Base-by-base conservation (phyloP, 108 stramenopile genomes). In the Schizochytrium sp. region DNA sequence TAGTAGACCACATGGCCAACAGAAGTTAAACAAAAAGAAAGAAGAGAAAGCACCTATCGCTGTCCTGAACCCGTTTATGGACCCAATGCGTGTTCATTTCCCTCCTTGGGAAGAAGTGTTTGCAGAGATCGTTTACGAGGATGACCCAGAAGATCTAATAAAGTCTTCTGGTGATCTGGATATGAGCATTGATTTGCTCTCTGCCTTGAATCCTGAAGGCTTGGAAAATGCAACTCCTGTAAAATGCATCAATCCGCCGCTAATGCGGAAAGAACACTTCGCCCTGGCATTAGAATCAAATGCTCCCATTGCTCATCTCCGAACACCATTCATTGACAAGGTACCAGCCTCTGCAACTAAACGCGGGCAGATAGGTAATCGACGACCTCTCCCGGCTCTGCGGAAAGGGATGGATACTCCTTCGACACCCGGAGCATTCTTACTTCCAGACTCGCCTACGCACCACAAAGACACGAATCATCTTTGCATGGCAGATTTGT, bases 21-120 rank as follows among this genome's bases (percentile, higher is more conserved):
- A 12, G 12, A 7, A 7, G 40, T 38, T 44, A 69, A 28, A 8
- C 19, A 69, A 15, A 44, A 69, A 69, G 2, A 7, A 12, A 7
- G 42, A 44, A 38, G 64, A 8, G 64, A 69, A 69, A 44, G 42
- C 64, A 7, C 42, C 64, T 0, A 8, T 69, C 7, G 28, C 64
- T 7, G 64, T 69, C 12, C 12, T 69, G 64, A 69, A 69, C 64
- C 64, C 64, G 7, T 69, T 69, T 38, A 44, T 13, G 42, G 44
- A 38, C 44, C 28, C 64, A 8, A 38, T 38, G 8, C 12, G 28
- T 7, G 64, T 44, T 38, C 64, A 69, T 2, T 69, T 69, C 44
- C 64, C 64, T 8, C 64, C 64, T 38, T 69, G 64, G 64, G 64
- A 69, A 38, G 64, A 69, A 15, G 64, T 44, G 10, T 69, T 69